phyloP scores from a whole-genome alignment of 768 basidiomycete species.

The Serendipita vermifera region DNA sequence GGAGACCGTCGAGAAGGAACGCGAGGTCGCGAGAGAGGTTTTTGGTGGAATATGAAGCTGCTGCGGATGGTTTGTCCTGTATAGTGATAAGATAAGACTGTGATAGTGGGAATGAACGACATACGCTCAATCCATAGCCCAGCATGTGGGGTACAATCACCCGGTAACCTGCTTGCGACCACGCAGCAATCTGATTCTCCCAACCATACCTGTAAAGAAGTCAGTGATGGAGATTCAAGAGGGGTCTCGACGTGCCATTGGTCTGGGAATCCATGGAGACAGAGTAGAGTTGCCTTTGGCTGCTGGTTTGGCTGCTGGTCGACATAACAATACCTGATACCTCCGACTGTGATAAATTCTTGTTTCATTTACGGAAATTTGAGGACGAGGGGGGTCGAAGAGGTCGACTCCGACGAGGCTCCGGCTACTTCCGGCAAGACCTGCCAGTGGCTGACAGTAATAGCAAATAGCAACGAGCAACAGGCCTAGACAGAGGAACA shows the following conservation, averaged over 20 bases:
- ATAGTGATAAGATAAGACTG: neutral
- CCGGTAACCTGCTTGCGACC: slow-evolving; percentile 48
- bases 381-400: neutral
- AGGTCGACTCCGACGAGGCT: neutral
- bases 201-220: slow-evolving; percentile 49
- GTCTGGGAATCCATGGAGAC: slow-evolving; percentile 74
- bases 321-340: neutral
- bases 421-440: too few species aligned
- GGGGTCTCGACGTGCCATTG: slow-evolving; percentile 25
- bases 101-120: neutral
- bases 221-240: neutral
- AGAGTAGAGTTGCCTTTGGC: slow-evolving; percentile 43
- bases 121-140: slow-evolving; percentile 47
- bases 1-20: slow-evolving; percentile 48
- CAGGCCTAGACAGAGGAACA: too few species aligned
- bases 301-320: slow-evolving; percentile 18
- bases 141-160: slow-evolving; percentile 40
- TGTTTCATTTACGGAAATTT: neutral
- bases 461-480: neutral
- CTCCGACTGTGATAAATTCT: neutral
- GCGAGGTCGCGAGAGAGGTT: slow-evolving; percentile 48
- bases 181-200: slow-evolving; percentile 60
- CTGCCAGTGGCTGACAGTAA: neutral
- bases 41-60: slow-evolving; percentile 46
- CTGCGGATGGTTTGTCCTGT: slow-evolving; percentile 41